Evolutionary conservation across 2,329 filamentous ascomycete species (phyloP).

Genomic region (Purpureocillium lavendulum): DNA sequence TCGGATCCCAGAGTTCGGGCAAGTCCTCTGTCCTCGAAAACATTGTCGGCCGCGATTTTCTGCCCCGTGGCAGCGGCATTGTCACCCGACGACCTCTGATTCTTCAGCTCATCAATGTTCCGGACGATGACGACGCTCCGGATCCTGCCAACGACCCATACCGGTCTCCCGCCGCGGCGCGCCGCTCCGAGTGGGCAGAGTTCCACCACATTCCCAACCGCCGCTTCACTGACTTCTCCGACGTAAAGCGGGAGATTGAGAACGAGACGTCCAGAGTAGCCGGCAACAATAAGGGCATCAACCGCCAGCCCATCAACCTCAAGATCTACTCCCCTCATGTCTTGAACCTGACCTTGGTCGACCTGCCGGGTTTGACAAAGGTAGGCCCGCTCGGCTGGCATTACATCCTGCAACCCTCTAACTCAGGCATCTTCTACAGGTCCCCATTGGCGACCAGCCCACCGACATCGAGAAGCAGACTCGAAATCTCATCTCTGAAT

Average conservation of each 20-base stretch:
- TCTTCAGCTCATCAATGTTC: conserved; percentile 95
- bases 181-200: conserved; percentile 75
- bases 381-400: conserved; percentile 32
- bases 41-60: conserved; percentile 94
- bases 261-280: conserved; percentile 87
- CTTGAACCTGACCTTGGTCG: conserved; percentile 89
- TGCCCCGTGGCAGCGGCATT: conserved; percentile 93
- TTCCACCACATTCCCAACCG: conserved; percentile 92
- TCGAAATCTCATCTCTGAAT: conserved; percentile 90
- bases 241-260: conserved; percentile 95
- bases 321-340: conserved; percentile 98
- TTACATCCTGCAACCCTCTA: conserved; percentile 2
- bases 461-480: conserved; percentile 99
- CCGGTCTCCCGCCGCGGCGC: conserved; percentile 63
- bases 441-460: conserved; percentile 95
- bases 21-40: conserved; percentile 99
- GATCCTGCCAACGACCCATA: conserved; percentile 64
- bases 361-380: conserved; percentile 93
- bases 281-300: conserved; percentile 97
- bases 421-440: conserved; percentile 36
- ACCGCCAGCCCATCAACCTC: conserved; percentile 92
- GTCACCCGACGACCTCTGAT: conserved; percentile 91
- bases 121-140: conserved; percentile 60
- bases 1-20: conserved; percentile 95
- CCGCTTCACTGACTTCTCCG: conserved; percentile 81